A percentile compares a stretch with the other conserved stretches of the same genome.
Conservation (phyloP, 2,329 filamentous ascomycete genomes). For the Fusarium goolgardi region DNA sequence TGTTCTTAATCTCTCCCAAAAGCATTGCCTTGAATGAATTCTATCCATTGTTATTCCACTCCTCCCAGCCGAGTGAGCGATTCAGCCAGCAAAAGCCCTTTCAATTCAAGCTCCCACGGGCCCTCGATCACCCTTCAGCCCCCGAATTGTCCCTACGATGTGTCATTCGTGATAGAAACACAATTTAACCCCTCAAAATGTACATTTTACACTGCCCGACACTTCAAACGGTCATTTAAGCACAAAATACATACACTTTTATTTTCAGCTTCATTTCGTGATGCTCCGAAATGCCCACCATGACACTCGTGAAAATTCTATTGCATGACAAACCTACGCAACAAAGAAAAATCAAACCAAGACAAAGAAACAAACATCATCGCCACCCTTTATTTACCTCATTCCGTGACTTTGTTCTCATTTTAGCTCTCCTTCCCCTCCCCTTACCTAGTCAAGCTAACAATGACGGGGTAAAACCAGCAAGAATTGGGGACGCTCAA, state of each 20-base stretch:
- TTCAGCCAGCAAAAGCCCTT: constrained; percentile 35
- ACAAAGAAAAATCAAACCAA: background rate
- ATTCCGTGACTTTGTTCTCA: constrained; percentile 5
- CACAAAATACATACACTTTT: constrained; percentile 12
- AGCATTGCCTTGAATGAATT: constrained; percentile 28
- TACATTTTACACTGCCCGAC: constrained; percentile 5
- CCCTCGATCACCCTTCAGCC: constrained; percentile 23
- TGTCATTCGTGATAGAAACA: constrained; percentile 13
- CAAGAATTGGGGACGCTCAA: constrained; percentile 24
- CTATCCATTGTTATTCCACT: constrained; percentile 29
- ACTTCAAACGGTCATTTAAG: constrained; percentile 4
- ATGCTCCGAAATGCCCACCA: constrained; percentile 20
- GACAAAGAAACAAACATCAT: background rate
- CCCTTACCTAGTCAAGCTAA: constrained; percentile 24
- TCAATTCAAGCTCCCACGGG: constrained; percentile 26
- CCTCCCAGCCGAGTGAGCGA: constrained; percentile 33
- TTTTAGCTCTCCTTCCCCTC: constrained; percentile 21
- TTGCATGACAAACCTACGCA: background rate
- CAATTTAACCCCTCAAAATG: background rate
- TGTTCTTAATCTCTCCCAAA: constrained; percentile 20
- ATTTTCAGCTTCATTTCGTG: constrained; percentile 28
- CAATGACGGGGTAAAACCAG: constrained; percentile 32
- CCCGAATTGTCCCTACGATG: constrained; percentile 11
- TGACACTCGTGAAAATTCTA: constrained; percentile 12
- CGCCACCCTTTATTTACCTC: background rate